Conservation (phyloP, 2,329 filamentous ascomycete genomes). For the Tolypocladium capitatum region DNA sequence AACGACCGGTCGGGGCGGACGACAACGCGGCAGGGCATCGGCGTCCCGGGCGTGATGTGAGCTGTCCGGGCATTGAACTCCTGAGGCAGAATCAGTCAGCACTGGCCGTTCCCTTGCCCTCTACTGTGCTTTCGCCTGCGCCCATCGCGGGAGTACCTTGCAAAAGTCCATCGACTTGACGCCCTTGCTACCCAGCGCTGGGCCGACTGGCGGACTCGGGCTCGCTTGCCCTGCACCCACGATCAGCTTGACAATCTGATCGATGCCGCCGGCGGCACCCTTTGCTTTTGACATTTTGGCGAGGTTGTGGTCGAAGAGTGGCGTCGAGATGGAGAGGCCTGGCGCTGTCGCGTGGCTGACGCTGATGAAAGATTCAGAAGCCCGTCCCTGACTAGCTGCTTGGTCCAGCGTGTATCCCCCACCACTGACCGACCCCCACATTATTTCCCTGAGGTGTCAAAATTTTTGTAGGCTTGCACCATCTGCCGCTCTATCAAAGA, state of each 20-base stretch:
- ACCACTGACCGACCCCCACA: not conserved
- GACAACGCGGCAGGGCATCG: conserved; percentile 79
- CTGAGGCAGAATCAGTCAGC: conserved; percentile 30
- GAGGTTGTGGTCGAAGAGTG: conserved; percentile 6
- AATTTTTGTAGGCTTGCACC: conserved; percentile 1
- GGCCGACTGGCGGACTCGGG: conserved; percentile 90
- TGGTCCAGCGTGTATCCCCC: not conserved
- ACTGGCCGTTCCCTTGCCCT: not conserved
- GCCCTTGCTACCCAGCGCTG: conserved; percentile 90
- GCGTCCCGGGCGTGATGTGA: conserved; percentile 69
- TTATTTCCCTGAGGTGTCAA: not conserved
- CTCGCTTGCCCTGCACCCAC: conserved; percentile 92
- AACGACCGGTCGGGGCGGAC: conserved; percentile 91
- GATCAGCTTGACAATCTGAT: conserved; percentile 91
- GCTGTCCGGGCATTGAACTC: conserved; percentile 95
- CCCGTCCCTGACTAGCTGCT: not conserved
- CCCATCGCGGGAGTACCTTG: conserved; percentile 49
- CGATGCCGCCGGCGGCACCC: conserved; percentile 26
- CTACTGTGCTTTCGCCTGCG: not conserved
- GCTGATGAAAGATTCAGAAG: conserved; percentile 5
- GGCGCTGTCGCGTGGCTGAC: conserved; percentile 1
- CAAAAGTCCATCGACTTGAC: conserved; percentile 99
- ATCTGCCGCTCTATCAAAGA: too few species aligned
- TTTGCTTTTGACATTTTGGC: conserved; percentile 38
- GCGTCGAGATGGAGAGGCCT: conserved; percentile 1